Evolutionary conservation across 495 filamentous ascomycete species (phyloP), one percentile per base, ranked within the genome.

Genomic region (Margaritispora aquatica): DNA sequence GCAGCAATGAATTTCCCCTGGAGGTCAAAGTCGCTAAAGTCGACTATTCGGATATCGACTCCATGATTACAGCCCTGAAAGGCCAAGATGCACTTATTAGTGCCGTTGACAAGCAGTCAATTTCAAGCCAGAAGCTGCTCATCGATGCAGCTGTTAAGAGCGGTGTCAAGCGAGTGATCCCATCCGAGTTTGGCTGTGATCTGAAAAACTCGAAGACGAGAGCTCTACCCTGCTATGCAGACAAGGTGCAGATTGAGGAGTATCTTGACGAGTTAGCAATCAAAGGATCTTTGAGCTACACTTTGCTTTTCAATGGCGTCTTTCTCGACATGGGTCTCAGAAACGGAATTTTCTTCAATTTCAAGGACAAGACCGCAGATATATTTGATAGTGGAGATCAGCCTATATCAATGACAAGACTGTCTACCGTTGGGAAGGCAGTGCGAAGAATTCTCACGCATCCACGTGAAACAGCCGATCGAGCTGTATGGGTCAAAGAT

Each of bases 121-220:
- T 81, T n/a, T 58, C 63, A 0, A 64, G 59, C 0, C 82, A 88
- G 58, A 68, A 66, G 7, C 55, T 64, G 0, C 71, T 87, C 23
- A 75, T 88, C n/a, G 83, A 88, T 48, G 87, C 85, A 0, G 79
- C 84, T 0, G 65, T 81, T 9, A 74, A 77, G 0, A 84, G 80
- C 0, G 76, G 77, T 15, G 81, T 88, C 1, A 72, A 77, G 64
- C 76, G 84, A 23, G 83, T 85, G 59, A 73, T 90, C 31, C 86
- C 85, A 0, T 81, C 80, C 17, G 84, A 87, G 58, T 89, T 82
- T 57, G 86, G 86, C 21, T 64, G 58, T 15, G 69, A 83, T 54
- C 71, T 69, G 47, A 29, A 60, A 27, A 68, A 80, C 53, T 59
- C 69, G 4, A 68, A 73, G 10, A 59, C 62, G 2, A 22, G 63